Percentiles rank a stretch among this genome's conserved stretches.
Evolutionary conservation across 2,329 filamentous ascomycete species (phyloP).

Genomic region (Purpureocillium lavendulum): DNA sequence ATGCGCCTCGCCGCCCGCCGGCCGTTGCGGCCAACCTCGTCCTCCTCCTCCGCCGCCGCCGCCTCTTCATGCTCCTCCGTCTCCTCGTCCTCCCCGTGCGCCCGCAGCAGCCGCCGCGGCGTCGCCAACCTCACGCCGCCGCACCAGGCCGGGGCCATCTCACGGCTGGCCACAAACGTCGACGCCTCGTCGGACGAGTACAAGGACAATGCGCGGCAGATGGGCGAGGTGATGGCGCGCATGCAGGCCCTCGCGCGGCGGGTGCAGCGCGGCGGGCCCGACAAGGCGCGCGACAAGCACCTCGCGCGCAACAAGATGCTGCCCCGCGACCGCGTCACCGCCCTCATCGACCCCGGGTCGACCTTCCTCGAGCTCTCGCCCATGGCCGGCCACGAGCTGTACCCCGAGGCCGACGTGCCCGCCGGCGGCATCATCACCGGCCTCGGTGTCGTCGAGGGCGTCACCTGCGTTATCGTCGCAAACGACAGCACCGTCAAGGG

Average conservation of each 20-base stretch:
- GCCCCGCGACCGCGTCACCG: conserved; percentile 78
- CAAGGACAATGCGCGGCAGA: conserved; percentile 69
- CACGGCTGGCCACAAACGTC: conserved; percentile 65
- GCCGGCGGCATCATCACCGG: conserved; percentile 90
- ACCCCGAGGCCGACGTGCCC: conserved; percentile 79
- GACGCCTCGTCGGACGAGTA: conserved; percentile 73
- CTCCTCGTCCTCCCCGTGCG: no score
- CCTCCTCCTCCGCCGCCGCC: conserved; percentile 8
- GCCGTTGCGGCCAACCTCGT: conserved; percentile 20
- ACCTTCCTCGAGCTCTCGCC: conserved; percentile 90
- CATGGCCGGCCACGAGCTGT: conserved; percentile 80
- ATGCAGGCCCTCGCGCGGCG: conserved; percentile 63
- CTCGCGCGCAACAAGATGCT: conserved; percentile 87
- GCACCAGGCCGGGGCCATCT: conserved; percentile 76
- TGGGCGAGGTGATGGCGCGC: conserved; percentile 62
- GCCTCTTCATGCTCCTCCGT: no score
- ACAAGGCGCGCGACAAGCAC: conserved; percentile 83
- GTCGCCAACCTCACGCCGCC: conserved; percentile 73
- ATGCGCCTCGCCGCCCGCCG: conserved; percentile 20
- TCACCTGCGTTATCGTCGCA: conserved; percentile 85
- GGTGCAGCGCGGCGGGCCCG: conserved; percentile 67
- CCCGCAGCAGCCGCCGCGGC: conserved; percentile 16
- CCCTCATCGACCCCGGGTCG: conserved; percentile 80
- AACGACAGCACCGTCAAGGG: conserved; percentile 98
- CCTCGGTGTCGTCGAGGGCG: conserved; percentile 81